Percentiles rank a stretch among this genome's conserved stretches.
phyloP scores from a whole-genome alignment of 2,329 filamentous ascomycete genomes.

The Pseudogymnoascus sp. region DNA sequence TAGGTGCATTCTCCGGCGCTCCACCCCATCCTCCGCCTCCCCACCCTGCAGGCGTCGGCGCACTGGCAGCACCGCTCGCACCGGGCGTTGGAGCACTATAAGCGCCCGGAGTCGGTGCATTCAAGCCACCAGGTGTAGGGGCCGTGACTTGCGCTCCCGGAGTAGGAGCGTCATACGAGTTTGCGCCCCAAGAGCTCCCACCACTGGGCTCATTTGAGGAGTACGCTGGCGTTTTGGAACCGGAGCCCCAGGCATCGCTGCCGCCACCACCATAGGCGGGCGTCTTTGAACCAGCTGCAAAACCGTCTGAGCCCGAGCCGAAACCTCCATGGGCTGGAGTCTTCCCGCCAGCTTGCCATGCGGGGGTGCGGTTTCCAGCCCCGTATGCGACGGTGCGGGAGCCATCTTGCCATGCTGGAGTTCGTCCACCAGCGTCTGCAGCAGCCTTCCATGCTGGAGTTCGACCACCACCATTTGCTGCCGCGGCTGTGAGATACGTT shows the following conservation, averaged over 20 bases:
- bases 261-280: constrained; percentile 60
- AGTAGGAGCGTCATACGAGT: constrained; percentile 61
- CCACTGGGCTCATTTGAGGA: constrained; percentile 61
- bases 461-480: constrained; percentile 44
- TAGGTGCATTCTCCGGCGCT: constrained; percentile 53
- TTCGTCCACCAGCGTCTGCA: constrained; percentile 43
- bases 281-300: constrained; percentile 65
- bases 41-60: constrained; percentile 20
- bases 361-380: constrained; percentile 60
- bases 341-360: constrained; percentile 70
- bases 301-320: constrained; percentile 39
- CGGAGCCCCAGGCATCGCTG: constrained; percentile 44
- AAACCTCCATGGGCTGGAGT: constrained; percentile 48
- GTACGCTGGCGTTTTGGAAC: constrained; percentile 60
- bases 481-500: constrained; percentile 38
- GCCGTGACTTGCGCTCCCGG: constrained; percentile 50
- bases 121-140: constrained; percentile 53
- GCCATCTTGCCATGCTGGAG: constrained; percentile 61
- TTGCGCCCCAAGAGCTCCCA: constrained; percentile 34
- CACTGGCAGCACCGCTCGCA: constrained; percentile 43
- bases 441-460: constrained; percentile 56
- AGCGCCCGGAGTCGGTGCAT: constrained; percentile 64
- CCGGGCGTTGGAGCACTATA: constrained; percentile 63
- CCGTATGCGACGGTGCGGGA: constrained; percentile 67
- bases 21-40: constrained; percentile 20